phyloP scores from a whole-genome alignment of 306 rosid species.

The Carpinus fangiana region DNA sequence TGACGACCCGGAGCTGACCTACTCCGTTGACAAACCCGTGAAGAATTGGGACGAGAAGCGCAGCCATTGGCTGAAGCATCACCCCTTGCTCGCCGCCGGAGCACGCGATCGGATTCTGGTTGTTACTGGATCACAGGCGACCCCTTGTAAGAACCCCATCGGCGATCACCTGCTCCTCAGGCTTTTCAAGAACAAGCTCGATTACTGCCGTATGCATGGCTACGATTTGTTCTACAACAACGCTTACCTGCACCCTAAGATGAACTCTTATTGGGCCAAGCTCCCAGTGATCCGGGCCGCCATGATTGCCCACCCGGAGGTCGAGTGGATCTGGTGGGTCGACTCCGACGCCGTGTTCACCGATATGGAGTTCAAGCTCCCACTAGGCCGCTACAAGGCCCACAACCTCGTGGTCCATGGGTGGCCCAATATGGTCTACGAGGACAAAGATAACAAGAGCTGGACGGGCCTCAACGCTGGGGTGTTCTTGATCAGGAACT shows the following conservation, averaged over 20 bases:
- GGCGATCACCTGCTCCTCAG: conserved; percentile 69
- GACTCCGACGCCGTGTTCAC: conserved; percentile 72
- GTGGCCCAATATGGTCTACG: conserved; percentile 58
- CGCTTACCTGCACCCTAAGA: conserved; percentile 53
- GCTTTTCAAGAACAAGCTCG: conserved; percentile 82
- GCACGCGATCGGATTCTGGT: conserved; percentile 31
- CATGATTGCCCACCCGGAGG: conserved; percentile 51
- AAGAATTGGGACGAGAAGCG: conserved; percentile 74
- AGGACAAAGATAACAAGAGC: conserved; percentile 54
- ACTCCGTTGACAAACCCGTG: conserved; percentile 53
- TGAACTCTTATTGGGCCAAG: conserved; percentile 59
- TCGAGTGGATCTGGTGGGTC: conserved; percentile 59
- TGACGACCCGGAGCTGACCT: conserved; percentile 60
- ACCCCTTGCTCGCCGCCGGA: conserved; percentile 53
- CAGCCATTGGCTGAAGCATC: conserved; percentile 52
- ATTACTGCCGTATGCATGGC: conserved; percentile 76
- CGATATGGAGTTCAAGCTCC: conserved; percentile 83
- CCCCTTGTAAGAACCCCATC: conserved; percentile 59
- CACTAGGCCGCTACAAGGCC: conserved; percentile 51
- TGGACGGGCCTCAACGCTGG: conserved; percentile 97
- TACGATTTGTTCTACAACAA: conserved; percentile 70
- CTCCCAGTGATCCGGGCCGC: conserved; percentile 61
- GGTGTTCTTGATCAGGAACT: conserved; percentile 77
- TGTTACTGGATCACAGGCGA: conserved; percentile 81
- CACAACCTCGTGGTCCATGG: conserved; percentile 75